Evolutionary conservation across 345 rosid genomes (phyloP).

Genomic region (Sisymbrium irio): DNA sequence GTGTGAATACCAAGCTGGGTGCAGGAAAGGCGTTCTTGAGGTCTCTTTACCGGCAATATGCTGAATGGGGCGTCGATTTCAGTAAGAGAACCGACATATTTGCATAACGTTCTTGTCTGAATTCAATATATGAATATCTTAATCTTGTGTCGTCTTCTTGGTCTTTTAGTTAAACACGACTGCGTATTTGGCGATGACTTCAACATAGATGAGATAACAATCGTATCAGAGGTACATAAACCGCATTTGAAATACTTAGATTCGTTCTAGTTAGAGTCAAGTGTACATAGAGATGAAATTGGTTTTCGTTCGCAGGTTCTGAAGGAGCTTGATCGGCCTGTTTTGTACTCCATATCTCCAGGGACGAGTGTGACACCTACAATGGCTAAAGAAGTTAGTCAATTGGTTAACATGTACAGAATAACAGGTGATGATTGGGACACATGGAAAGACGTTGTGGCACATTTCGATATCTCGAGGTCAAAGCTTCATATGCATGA

Average conservation of each 20-base stretch:
- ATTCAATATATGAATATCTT: not conserved
- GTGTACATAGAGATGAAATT: not conserved
- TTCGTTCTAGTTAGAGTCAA: constrained; percentile 11
- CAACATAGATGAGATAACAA: constrained; percentile 58
- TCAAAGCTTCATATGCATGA: constrained; percentile 25
- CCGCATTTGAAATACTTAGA: not conserved
- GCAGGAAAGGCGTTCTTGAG: constrained; percentile 88
- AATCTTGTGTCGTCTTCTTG: constrained; percentile 5
- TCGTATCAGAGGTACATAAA: constrained; percentile 60
- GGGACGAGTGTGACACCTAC: constrained; percentile 80
- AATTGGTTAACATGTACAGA: constrained; percentile 77
- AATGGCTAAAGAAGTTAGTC: constrained; percentile 70
- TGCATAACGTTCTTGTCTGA: not conserved
- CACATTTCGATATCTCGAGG: constrained; percentile 87
- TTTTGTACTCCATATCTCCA: constrained; percentile 86
- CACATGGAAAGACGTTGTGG: constrained; percentile 69
- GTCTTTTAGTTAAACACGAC: constrained; percentile 70
- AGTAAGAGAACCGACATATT: constrained; percentile 42
- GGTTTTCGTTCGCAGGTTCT: constrained; percentile 52
- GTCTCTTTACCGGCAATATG: constrained; percentile 79
- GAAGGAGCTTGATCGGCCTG: constrained; percentile 61
- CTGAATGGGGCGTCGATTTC: constrained; percentile 95
- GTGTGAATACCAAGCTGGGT: constrained; percentile 63
- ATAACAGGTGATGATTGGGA: constrained; percentile 98
- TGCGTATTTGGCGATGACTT: constrained; percentile 84